These are phyloP conservation scores for Fusarium veterinarium DNA, from an alignment of 2,329 filamentous ascomycete species.

Conservation along the genomic window DNA sequence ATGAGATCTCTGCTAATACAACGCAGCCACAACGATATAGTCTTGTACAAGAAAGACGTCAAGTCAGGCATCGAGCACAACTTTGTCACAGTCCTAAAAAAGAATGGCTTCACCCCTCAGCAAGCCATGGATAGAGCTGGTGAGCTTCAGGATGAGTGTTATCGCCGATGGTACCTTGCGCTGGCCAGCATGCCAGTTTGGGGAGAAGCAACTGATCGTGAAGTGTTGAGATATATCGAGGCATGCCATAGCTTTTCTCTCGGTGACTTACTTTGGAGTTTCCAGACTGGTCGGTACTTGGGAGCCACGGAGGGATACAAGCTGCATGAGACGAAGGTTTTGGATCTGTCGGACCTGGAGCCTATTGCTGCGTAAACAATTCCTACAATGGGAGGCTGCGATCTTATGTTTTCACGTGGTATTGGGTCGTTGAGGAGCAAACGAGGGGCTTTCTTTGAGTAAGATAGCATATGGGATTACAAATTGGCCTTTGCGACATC, in stretches of 20 bases:
- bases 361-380: neutral
- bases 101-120: neutral
- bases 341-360: neutral
- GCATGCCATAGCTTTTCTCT: neutral
- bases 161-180: rapidly evolving
- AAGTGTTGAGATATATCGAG: neutral
- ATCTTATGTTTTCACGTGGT: neutral
- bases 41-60: neutral
- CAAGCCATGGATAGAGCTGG: neutral
- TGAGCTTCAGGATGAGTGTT: neutral
- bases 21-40: neutral
- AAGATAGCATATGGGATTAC: neutral
- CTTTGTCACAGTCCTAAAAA: neutral
- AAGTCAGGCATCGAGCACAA: neutral
- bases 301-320: neutral
- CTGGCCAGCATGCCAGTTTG: neutral
- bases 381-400: too few species aligned
- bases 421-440: neutral
- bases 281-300: neutral
- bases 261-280: neutral
- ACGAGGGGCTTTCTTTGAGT: neutral
- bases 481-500: neutral
- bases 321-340: neutral
- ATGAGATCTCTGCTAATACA: neutral
- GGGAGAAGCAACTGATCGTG: neutral